These are phyloP conservation scores for Eucalyptus leucophloia DNA, from an alignment of 345 rosid genomes.

Conservation along the genomic window DNA sequence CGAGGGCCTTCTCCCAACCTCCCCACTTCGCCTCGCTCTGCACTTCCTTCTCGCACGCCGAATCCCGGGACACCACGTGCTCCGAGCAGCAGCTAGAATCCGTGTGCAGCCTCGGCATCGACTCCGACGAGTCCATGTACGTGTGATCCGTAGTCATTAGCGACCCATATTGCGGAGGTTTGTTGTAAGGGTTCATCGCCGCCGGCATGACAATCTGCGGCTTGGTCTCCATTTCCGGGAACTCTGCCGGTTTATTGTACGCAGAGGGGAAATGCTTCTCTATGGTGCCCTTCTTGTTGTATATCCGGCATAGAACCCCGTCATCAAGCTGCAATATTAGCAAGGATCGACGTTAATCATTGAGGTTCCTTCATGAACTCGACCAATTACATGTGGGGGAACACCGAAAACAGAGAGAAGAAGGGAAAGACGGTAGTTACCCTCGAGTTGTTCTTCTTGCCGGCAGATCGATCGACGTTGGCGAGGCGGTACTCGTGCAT, in stretches of 20 bases:
- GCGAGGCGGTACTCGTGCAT: conserved; percentile 96
- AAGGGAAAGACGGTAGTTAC: conserved; percentile 13
- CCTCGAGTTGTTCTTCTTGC: conserved; percentile 42
- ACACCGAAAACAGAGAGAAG: background rate
- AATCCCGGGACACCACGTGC: conserved; percentile 47
- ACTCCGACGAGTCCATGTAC: conserved; percentile 45
- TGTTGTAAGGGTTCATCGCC: background rate
- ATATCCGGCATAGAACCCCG: conserved; percentile 73
- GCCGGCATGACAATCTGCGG: conserved; percentile 5
- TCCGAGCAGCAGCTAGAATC: conserved; percentile 68
- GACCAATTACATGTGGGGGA: background rate
- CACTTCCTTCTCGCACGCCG: conserved; percentile 40
- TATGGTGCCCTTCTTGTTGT: conserved; percentile 72
- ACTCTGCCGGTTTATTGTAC: background rate
- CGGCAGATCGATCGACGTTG: conserved; percentile 69
- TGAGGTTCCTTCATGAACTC: background rate
- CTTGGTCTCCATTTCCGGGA: conserved; percentile 21
- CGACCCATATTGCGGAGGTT: background rate
- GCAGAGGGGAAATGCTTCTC: conserved; percentile 29
- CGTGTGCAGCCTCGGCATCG: conserved; percentile 35
- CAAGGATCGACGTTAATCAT: background rate
- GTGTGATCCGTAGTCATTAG: background rate
- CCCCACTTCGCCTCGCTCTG: conserved; percentile 41
- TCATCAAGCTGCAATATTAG: conserved; percentile 57
- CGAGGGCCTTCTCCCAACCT: conserved; percentile 5